Conservation (phyloP, 2,329 filamentous ascomycete genomes). For the Salinomyces thailandicus region DNA sequence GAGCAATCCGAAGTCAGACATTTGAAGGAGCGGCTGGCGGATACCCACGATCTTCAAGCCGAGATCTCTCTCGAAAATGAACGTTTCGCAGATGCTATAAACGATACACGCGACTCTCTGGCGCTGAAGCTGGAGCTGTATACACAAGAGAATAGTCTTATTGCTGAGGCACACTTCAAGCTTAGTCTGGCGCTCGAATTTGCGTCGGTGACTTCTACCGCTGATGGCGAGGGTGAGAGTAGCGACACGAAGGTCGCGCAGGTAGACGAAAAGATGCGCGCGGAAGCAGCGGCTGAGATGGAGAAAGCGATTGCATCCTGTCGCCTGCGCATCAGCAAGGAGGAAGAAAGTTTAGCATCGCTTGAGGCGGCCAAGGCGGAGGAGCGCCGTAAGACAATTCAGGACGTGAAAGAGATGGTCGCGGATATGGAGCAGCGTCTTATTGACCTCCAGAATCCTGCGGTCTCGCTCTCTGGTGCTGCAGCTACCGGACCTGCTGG, state of each 20-base stretch:
- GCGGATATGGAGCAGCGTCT: constrained; percentile 70
- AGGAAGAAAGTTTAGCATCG: constrained; percentile 53
- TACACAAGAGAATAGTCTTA: constrained; percentile 66
- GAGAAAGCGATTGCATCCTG: constrained; percentile 65
- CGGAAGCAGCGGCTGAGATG: constrained; percentile 61
- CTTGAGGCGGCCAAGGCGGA: constrained; percentile 47
- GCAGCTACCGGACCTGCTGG: constrained; percentile 33
- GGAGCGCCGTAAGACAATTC: constrained; percentile 50
- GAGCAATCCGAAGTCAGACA: constrained; percentile 39
- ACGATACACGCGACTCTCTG: constrained; percentile 68
- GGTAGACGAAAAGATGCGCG: constrained; percentile 59
- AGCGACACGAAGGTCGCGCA: constrained; percentile 28
- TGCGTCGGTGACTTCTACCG: constrained; percentile 58
- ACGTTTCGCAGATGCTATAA: constrained; percentile 77
- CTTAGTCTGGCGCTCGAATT: constrained; percentile 92
- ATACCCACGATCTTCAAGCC: constrained; percentile 86
- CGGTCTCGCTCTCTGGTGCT: constrained; percentile 42
- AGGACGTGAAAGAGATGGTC: constrained; percentile 67
- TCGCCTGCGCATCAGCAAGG: constrained; percentile 57
- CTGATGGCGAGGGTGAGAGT: constrained; percentile 35
- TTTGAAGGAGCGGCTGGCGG: constrained; percentile 76
- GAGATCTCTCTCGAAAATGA: constrained; percentile 98
- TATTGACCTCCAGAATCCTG: constrained; percentile 55
- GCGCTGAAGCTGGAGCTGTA: constrained; percentile 70
- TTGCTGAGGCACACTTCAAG: constrained; percentile 94